Evolutionary conservation across 1,284 basidiomycete genomes (phyloP), one percentile per base, ranked within the genome.

Genomic region (Schizophyllum amplum): DNA sequence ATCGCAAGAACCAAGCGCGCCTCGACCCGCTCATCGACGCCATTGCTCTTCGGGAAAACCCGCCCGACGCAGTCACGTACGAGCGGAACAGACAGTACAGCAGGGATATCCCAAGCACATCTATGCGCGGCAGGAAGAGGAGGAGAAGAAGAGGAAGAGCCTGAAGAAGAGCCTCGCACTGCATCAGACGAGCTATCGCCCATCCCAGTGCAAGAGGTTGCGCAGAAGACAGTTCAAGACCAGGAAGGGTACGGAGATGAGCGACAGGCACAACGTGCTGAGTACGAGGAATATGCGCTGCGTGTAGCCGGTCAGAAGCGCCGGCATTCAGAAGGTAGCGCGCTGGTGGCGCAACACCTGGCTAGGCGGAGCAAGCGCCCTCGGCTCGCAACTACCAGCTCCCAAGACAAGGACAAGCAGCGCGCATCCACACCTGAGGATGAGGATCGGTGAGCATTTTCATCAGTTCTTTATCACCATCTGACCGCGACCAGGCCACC

Each of bases 51-150:
- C 76, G 84, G 65, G 84, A 81, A 66, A 86, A 83, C 61, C 82
- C 83, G 1, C 68, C 71, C 1, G 77, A 75, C 15, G 84, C 33
- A 3, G 33, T 42, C 33, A 42, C 33, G 7, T 42, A 42, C 33
- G 33, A 42, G 33, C 33, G 33, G 33, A 9, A 42, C 17, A 9
- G 33, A 9, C 11, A 2, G 33, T 42, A 42, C 33, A 9, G 33
- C 33, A 85, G 21, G 86, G 87, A 67, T 86, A 87, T 64, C 87
- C 86, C 0, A 86, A 88, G 60, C 87, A 88, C 61, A 86, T 85
- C 27, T 88, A 87, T 60, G 84, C 89, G 52, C 83, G 87, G 20
- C 79, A 82, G 62, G 71, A 82, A 0, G 86, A 87, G 61, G 83
- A 82, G 62, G 87, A 82, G 66, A 73, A 74, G 0, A 87, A 80